phyloP scores from a whole-genome alignment of 441 rosid genomes.

The Syzygium syzygioides region DNA sequence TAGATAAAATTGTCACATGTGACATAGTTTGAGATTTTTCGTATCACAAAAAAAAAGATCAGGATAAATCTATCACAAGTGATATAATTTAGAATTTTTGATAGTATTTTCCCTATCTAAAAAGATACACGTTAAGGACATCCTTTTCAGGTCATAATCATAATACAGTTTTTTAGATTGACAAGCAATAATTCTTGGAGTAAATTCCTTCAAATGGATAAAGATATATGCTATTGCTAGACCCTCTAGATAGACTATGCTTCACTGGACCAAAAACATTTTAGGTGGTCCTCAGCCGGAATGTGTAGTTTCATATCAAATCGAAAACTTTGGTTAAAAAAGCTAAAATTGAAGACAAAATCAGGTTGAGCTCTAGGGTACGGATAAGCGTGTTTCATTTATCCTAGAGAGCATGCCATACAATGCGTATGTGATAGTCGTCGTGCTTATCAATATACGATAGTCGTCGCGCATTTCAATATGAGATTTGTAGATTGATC shows the following conservation, averaged over 20 bases:
- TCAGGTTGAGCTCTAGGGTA: not conserved
- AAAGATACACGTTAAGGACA: not conserved
- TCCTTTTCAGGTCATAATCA: not conserved
- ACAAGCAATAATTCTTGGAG: not conserved
- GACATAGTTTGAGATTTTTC: too few species aligned
- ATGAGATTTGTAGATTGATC: not conserved
- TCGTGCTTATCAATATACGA: not conserved
- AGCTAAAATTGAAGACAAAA: not conserved
- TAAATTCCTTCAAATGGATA: not conserved
- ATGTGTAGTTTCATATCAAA: not conserved
- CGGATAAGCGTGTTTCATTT: not conserved
- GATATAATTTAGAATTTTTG: too few species aligned
- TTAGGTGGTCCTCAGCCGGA: not conserved
- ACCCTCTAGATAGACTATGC: not conserved
- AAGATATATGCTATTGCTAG: not conserved
- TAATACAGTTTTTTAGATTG: not conserved
- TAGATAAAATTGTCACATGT: too few species aligned
- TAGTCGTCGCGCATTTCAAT: too few species aligned
- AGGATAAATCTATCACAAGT: too few species aligned
- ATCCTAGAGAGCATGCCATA: not conserved
- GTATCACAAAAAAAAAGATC: too few species aligned
- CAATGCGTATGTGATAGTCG: not conserved
- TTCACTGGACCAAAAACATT: not conserved
- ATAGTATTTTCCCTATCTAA: not conserved
- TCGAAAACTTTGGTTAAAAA: not conserved